Evolutionary conservation across 2,329 filamentous ascomycete species (phyloP).

Genomic region (Chaetomium olivaceum): DNA sequence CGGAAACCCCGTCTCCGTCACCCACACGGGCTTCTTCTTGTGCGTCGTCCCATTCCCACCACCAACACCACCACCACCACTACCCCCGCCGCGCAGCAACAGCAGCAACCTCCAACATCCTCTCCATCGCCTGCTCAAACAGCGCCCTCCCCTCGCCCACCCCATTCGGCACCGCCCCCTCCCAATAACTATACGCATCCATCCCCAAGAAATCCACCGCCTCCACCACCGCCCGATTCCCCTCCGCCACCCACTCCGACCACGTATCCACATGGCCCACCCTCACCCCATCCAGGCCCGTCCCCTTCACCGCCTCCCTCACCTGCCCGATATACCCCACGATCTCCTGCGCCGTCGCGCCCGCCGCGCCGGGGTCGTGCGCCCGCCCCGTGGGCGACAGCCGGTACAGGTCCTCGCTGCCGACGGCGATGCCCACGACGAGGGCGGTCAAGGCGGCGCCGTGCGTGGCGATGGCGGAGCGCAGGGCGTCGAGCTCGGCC

Average conservation of each 20-base stretch:
- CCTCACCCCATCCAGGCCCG: background rate
- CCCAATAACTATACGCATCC: conserved; percentile 13
- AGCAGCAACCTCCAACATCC: conserved; percentile 47
- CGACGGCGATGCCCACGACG: conserved; percentile 78
- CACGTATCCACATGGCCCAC: conserved; percentile 12
- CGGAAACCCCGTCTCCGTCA: conserved; percentile 63
- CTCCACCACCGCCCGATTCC: background rate
- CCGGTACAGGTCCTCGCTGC: conserved; percentile 18
- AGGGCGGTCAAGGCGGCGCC: conserved; percentile 64
- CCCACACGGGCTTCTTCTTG: conserved; percentile 4
- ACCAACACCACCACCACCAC: no score
- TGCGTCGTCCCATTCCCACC: background rate
- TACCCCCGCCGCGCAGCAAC: no score
- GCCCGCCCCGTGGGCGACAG: background rate
- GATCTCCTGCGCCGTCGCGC: background rate
- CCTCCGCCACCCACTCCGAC: background rate
- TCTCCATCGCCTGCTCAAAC: conserved; percentile 6
- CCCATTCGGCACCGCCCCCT: background rate
- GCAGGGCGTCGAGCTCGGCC: conserved; percentile 74
- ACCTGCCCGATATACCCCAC: background rate
- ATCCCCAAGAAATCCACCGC: conserved; percentile 10
- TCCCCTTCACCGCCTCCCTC: background rate
- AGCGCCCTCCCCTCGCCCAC: background rate
- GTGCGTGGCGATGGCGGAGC: conserved; percentile 67
- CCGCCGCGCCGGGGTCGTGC: background rate